Percentiles rank a stretch among this genome's conserved stretches.
Conservation (phyloP, 2,329 filamentous ascomycete species). For the Sclerotinia sclerotiorum region DNA sequence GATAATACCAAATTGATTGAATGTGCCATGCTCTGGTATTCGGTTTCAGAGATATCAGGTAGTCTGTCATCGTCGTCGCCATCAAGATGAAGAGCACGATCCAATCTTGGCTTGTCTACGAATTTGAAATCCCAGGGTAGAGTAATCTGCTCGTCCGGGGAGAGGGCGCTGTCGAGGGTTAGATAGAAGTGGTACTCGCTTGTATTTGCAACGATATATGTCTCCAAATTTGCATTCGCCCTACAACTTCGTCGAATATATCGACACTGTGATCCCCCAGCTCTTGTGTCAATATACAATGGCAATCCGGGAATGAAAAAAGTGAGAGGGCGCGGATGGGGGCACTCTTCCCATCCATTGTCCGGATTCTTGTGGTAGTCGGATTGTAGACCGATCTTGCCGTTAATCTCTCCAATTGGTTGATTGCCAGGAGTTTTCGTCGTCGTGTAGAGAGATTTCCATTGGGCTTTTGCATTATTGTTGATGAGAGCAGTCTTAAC, state of each 20-base stretch:
- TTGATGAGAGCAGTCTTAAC: conserved; percentile 30
- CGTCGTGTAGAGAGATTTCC: conserved; percentile 58
- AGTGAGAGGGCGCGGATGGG: conserved; percentile 68
- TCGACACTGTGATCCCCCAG: conserved; percentile 80
- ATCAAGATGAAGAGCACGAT: conserved; percentile 57
- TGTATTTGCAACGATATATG: conserved; percentile 66
- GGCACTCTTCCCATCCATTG: conserved; percentile 68
- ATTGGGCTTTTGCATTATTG: conserved; percentile 56
- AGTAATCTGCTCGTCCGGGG: conserved; percentile 61
- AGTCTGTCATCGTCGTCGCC: conserved; percentile 58
- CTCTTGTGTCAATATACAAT: conserved; percentile 87
- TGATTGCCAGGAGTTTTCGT: conserved; percentile 13
- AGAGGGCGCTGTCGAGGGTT: conserved; percentile 75
- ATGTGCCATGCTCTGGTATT: conserved; percentile 59
- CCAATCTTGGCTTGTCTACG: conserved; percentile 55
- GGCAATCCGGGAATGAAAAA: conserved; percentile 87
- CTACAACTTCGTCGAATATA: conserved; percentile 91
- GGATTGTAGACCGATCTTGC: conserved; percentile 70
- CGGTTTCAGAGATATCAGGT: conserved; percentile 49
- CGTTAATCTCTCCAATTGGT: conserved; percentile 68
- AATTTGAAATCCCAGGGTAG: conserved; percentile 67
- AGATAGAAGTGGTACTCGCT: conserved; percentile 92
- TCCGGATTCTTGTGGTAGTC: conserved; percentile 66
- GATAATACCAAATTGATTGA: conserved; percentile 71
- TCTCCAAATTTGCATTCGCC: conserved; percentile 86